Percentiles rank a stretch among this genome's conserved stretches.
These are phyloP conservation scores for Bonia amplexicaulis DNA, from an alignment of 176 grass and related monocot genomes.

Conservation along the genomic window DNA sequence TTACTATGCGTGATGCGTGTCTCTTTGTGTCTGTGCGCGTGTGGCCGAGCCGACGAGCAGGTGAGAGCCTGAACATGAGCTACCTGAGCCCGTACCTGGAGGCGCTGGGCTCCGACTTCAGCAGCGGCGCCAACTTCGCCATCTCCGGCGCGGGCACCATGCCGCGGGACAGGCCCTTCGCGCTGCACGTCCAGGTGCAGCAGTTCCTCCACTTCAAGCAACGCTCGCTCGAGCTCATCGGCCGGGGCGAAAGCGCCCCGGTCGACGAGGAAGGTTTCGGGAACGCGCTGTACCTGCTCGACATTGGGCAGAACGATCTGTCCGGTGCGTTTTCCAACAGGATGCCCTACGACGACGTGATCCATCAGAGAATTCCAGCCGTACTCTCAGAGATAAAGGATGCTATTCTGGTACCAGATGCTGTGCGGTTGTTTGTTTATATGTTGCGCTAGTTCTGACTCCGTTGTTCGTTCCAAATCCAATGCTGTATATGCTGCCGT, in stretches of 20 bases:
- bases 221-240: slow-evolving; percentile 48
- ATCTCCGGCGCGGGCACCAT: slow-evolving; percentile 42
- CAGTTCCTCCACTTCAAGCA: slow-evolving; percentile 67
- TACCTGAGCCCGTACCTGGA: slow-evolving; percentile 82
- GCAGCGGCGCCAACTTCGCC: slow-evolving; percentile 65
- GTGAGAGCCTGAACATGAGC: slow-evolving; percentile 60
- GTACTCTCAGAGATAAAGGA: slow-evolving; percentile 51
- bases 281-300: slow-evolving; percentile 55
- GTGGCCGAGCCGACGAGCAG: neutral
- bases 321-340: slow-evolving; percentile 14
- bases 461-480: neutral
- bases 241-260: neutral
- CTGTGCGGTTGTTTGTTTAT: too few relatives aligned
- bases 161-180: slow-evolving; percentile 42
- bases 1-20: neutral
- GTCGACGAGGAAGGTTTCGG: slow-evolving; percentile 41
- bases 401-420: slow-evolving; percentile 37
- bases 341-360: slow-evolving; percentile 28
- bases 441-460: neutral
- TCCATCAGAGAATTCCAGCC: slow-evolving; percentile 34
- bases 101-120: slow-evolving; percentile 58
- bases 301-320: slow-evolving; percentile 80
- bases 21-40: neutral
- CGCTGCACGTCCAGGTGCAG: slow-evolving; percentile 55
- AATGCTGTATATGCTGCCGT: too few relatives aligned